A percentile compares a stretch with the other conserved stretches of the same genome.
Conservation (phyloP, 2,329 filamentous ascomycete genomes). For the Pseudopithomyces maydicus region DNA sequence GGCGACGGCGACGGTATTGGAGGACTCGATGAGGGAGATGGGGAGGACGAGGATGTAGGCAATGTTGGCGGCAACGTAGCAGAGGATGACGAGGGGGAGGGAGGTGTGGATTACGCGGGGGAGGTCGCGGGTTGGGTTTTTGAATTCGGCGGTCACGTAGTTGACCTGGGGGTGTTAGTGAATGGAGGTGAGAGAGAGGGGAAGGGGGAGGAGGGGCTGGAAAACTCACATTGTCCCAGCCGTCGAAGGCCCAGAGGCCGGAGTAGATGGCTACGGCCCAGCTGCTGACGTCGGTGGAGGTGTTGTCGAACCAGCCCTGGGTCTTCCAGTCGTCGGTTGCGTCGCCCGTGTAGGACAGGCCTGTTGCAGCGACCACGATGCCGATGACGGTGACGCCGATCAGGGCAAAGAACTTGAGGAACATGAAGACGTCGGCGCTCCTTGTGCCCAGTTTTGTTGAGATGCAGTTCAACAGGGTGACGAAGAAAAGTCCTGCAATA, state of each 20-base stretch:
- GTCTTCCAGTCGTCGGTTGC: constrained; percentile 87
- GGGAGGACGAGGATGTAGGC: constrained; percentile 95
- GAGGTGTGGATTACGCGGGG: constrained; percentile 95
- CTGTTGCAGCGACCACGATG: constrained; percentile 86
- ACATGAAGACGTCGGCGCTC: constrained; percentile 92
- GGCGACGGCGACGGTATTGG: constrained; percentile 93
- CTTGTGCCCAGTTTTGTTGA: constrained; percentile 87
- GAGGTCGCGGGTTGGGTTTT: constrained; percentile 85
- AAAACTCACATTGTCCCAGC: constrained; percentile 92
- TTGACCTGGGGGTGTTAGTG: constrained; percentile 74
- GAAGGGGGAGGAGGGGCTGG: neutral
- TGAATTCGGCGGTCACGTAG: constrained; percentile 96
- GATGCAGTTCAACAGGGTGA: constrained; percentile 87
- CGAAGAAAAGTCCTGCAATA: constrained; percentile 71
- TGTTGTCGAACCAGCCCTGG: constrained; percentile 85
- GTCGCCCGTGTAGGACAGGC: constrained; percentile 75
- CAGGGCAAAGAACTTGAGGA: constrained; percentile 92
- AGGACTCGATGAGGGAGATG: constrained; percentile 75
- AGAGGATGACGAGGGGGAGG: constrained; percentile 90
- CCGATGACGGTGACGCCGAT: constrained; percentile 85
- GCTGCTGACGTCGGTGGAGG: constrained; percentile 75
- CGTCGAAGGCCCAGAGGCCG: constrained; percentile 96
- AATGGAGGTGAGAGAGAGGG: neutral
- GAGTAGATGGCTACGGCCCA: constrained; percentile 96
- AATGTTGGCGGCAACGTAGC: constrained; percentile 88